Evolutionary conservation across 1,284 basidiomycete species (phyloP), one percentile per base, ranked within the genome.

Genomic region (Melanopsichium pennsylvanicum): DNA sequence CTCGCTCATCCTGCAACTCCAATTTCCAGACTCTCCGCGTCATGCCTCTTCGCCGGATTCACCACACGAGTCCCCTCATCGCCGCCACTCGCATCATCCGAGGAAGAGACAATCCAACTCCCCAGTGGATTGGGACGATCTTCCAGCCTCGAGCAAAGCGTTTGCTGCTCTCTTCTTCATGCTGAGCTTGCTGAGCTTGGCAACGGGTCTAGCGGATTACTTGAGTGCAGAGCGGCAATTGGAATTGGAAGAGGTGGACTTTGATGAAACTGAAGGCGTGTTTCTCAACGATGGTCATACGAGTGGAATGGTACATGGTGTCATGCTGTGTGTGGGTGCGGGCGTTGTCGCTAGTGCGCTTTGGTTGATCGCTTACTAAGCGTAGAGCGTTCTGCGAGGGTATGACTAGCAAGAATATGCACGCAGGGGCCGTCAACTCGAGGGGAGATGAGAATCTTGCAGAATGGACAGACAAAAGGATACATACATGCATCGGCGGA

Each of bases 271-370:
- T 22, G 63, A 67, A 43, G 63, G 63, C 16, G 46, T 56, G 6
- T 68, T 62, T 34, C 29, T 62, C 15, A 68, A 68, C 38, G 58
- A 67, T 23, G 63, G 36, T 6, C 64, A 62, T 32, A 68, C 64
- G 1, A 21, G 32, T 5, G n/a, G 26, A 2, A 29, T 51, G 9
- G 59, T 62, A 2, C 64, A 62, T 39, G 50, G 22, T 1, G 39
- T 68, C 22, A 59, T 62, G 54, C n/a, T 61, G 25, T 19, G 54
- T 26, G 38, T 62, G 3, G 64, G 64, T 9, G 48, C 40, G 2
- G 64, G 58, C 16, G 54, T 68, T 10, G 31, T 38, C 2, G 59
- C 64, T 18, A 49, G 40, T 3, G 64, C 59, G 15, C 12, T 68
- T 0, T 61, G 58, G 51, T 33, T 67, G 19, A 27, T 61, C 8